Base-by-base conservation (phyloP, 441 rosid species). In the Hura crepitans region DNA sequence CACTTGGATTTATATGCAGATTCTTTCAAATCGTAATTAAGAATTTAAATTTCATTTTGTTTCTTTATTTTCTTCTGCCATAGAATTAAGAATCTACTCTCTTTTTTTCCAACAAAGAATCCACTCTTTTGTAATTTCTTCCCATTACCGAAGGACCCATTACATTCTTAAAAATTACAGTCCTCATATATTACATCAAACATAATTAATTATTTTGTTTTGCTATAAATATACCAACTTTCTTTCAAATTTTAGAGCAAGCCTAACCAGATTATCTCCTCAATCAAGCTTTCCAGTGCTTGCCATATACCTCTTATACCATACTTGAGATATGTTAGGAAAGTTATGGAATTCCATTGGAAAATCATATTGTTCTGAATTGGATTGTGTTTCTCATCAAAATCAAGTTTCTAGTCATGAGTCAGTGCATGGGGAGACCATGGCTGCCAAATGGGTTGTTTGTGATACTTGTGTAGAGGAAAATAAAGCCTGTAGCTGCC, bases 391-490 rank as follows among this genome's bases (percentile, higher is more conserved):
- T 1, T 68, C 64, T 23, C 59, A 18, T 28, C 50, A 58, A 50
- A 81, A 62, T 62, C 85, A 79, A 69, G 67, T 72, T 12, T 72
- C 72, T 8, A 75, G 74, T 18, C 25, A 59, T 10, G 82, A 82
- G 73, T 27, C 83, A 6, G 68, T 72, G 25, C 78, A 75, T 15
- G 77, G 83, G 2, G 70, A 69, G 8, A 75, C 74, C 20, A 63
- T 69, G 66, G 79, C 75, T 8, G 20, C 43, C 42, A 56, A 54
- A 53, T 57, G 68, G 58, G 46, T 20, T 1, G 55, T 65, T 47
- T 83, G 87, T 62, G 78, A 79, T 42, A 58, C 65, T 55, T 84
- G 82, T 42, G 27, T 79, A 2, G 88, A 84, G 78, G 86, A 77
- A 62, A 79, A 55, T 17, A 66, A 65, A 64, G 73, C 6, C 9